Conservation (phyloP, 306 rosid species). For the Quercus engelmannii region DNA sequence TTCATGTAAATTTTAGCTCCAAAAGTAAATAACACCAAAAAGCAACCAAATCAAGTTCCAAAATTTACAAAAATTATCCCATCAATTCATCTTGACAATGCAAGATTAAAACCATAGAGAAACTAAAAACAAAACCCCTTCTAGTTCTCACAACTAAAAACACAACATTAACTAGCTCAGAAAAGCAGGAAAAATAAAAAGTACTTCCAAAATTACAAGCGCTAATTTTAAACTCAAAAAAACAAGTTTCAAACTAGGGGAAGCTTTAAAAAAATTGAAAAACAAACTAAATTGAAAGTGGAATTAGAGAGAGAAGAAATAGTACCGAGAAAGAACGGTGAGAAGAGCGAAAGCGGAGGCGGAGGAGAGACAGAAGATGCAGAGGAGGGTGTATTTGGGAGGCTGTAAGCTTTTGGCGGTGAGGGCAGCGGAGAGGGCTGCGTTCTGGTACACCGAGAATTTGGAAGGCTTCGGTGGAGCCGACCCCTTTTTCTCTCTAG, state of each 20-base stretch:
- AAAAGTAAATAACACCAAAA: background rate
- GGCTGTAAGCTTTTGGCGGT: conserved; percentile 79
- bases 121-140: background rate
- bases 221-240: background rate
- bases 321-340: conserved; percentile 55
- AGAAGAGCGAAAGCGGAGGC: conserved; percentile 63
- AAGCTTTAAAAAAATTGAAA: background rate
- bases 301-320: background rate
- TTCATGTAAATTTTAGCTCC: background rate
- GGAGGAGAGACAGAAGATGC: conserved; percentile 56
- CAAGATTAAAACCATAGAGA: background rate
- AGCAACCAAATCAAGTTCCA: background rate
- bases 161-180: background rate
- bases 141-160: background rate
- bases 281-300: background rate
- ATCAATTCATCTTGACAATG: background rate
- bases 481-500: conserved; percentile 37
- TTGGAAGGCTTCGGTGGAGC: conserved; percentile 55
- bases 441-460: conserved; percentile 76
- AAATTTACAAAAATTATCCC: background rate
- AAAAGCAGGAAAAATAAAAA: background rate
- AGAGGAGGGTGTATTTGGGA: conserved; percentile 52
- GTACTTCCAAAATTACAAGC: too few relatives aligned
- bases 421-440: conserved; percentile 69
- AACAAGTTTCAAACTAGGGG: background rate